Conservation (phyloP, 1,284 basidiomycete genomes). For the Tilletia setariae region DNA sequence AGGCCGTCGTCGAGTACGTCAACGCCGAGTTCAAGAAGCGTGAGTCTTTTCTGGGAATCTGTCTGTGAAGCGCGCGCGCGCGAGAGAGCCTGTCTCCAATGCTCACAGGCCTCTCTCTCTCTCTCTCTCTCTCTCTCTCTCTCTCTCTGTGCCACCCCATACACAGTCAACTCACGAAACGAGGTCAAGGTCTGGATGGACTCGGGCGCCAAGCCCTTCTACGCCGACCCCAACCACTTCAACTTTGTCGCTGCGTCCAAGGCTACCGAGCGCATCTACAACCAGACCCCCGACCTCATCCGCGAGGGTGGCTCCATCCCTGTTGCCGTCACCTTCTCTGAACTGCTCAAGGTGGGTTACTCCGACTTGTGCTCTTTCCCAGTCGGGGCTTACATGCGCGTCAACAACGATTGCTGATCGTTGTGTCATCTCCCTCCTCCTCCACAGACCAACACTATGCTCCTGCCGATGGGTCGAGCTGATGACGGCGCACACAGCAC, state of each 20-base stretch:
- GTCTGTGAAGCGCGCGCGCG: neutral
- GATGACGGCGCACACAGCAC: slow-evolving; percentile 85
- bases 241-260: slow-evolving; percentile 87
- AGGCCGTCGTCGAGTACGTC: slow-evolving; percentile 47
- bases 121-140: neutral
- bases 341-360: slow-evolving; percentile 66
- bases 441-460: slow-evolving; percentile 62
- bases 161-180: slow-evolving; percentile 48
- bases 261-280: slow-evolving; percentile 78
- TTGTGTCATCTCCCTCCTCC: neutral
- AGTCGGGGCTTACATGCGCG: too few relatives aligned
- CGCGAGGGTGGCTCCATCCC: slow-evolving; percentile 95
- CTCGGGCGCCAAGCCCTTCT: slow-evolving; percentile 52
- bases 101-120: neutral
- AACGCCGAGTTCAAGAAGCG: slow-evolving; percentile 45
- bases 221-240: slow-evolving; percentile 67
- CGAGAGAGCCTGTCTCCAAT: neutral
- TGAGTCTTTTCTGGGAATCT: slow-evolving; percentile 4
- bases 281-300: slow-evolving; percentile 78
- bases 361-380: neutral
- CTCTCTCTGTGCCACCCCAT: neutral
- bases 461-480: slow-evolving; percentile 77
- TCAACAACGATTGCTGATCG: slow-evolving; percentile 25
- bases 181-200: slow-evolving; percentile 41
- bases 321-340: slow-evolving; percentile 91